Percentiles rank a stretch among this genome's conserved stretches.
phyloP scores from a whole-genome alignment of 73 alveolate species.

The Paramecium caudatum region DNA sequence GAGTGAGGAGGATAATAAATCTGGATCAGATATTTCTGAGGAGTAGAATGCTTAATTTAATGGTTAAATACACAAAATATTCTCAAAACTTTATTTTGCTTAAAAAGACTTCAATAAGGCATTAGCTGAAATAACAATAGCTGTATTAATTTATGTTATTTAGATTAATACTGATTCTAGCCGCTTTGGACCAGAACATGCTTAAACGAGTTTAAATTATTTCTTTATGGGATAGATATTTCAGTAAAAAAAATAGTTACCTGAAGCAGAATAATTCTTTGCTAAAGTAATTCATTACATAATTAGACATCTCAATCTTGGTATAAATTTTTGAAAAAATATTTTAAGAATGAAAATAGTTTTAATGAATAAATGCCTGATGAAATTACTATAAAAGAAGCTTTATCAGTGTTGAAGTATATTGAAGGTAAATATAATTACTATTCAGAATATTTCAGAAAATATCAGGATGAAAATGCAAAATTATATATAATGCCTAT shows the following conservation, averaged over 20 bases:
- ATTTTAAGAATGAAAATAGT: conserved; percentile 60
- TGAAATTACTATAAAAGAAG: conserved; percentile 35
- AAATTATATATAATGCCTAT: conserved; percentile 68
- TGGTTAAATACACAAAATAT: conserved; percentile 87
- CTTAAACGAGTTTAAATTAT: conserved; percentile 83
- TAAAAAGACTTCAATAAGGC: conserved; percentile 87
- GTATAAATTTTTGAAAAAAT: conserved; percentile 71
- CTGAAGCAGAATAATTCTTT: conserved; percentile 76
- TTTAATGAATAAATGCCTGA: conserved; percentile 51
- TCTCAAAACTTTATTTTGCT: conserved; percentile 84
- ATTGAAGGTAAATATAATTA: conserved; percentile 41
- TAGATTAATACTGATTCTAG: conserved; percentile 85
- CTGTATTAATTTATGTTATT: conserved; percentile 46
- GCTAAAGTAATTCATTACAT: conserved; percentile 49
- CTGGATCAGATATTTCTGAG: conserved; percentile 75
- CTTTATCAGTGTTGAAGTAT: not conserved
- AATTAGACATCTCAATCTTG: conserved; percentile 71
- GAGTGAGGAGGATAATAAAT: conserved; percentile 82
- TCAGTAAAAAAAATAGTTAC: conserved; percentile 66
- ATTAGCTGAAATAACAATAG: conserved; percentile 78
- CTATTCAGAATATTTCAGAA: conserved; percentile 14
- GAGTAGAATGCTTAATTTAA: conserved; percentile 79
- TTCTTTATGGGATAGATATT: conserved; percentile 87
- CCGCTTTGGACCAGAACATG: conserved; percentile 88
- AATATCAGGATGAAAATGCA: conserved; percentile 46